Base-by-base conservation (phyloP, 2,329 filamentous ascomycete species). In the Microcyclospora tardicrescens region DNA sequence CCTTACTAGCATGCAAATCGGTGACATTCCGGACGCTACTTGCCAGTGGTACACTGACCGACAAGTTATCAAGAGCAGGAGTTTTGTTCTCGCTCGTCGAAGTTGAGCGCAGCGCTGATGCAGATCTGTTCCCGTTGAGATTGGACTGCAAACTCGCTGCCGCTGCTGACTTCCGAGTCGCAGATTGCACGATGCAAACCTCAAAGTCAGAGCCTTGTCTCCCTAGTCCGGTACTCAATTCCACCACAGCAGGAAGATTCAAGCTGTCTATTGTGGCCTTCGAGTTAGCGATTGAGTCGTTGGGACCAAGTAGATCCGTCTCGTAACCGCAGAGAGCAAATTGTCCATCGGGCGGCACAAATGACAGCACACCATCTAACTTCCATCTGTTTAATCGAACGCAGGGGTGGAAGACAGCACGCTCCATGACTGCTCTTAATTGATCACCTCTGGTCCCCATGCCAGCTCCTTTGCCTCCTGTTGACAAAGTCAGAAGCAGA, bases 291-390 rank as follows among this genome's bases (percentile, higher is more conserved):
- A 53, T 43, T 33, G 46, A 45, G 31, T 41, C 69, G 12, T 77
- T 72, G 36, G 81, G 74, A 0, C 86, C 86, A 10, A 96, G 68
- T 15, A 98, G 64, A 59, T 98, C 84, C 14, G 93, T 85, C 60
- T 95, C 89, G 56, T 98, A 98, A 15, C 86, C 87, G 27, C 86
- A 87, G 13, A 98, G 70, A 31, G 94, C 82, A 58, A 96, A 98
- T 33, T 85, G 76, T 27, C 91, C 91, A 58, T 98, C 91, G 0
- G 91, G 91, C 2, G 91, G 91, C 10, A 98, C 76, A 54, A 98
- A 98, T 56, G 84, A 93, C n/a, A 98, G 68, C 47, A 94, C 83
- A 2, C 91, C 91, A 39, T 77, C 75, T 51, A 93, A 84, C 51
- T 80, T 80, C 91, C 91, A 98, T 46, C 79, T 73, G n/a, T 81